Conservation (phyloP, 2,329 filamentous ascomycete genomes). For the Penicillium sp. region DNA sequence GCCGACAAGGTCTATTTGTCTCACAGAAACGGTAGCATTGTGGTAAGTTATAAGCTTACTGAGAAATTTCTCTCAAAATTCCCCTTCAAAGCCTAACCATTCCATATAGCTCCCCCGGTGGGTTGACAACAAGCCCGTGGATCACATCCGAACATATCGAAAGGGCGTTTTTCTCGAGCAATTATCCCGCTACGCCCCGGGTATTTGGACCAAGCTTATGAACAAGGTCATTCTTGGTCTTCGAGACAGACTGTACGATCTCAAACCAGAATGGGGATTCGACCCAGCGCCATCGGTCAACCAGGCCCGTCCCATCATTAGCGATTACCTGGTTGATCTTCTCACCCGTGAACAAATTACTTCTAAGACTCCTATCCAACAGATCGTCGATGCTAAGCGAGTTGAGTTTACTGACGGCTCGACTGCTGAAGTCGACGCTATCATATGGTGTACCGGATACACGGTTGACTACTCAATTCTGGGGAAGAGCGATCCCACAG, state of each 20-base stretch:
- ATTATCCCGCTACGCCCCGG: constrained; percentile 11
- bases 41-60: constrained; percentile 10
- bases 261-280: neutral
- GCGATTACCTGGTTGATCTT: neutral
- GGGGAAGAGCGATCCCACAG: constrained; percentile 28
- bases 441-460: constrained; percentile 42
- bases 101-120: constrained; percentile 12
- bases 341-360: neutral
- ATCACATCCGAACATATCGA: constrained; percentile 4
- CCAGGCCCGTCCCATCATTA: constrained; percentile 5
- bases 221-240: constrained; percentile 1
- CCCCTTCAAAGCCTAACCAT: neutral
- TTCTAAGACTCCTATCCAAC: neutral
- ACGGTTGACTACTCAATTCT: constrained; percentile 26
- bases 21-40: constrained; percentile 20
- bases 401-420: constrained; percentile 24
- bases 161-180: neutral
- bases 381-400: neutral
- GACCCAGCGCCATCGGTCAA: constrained; percentile 4
- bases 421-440: constrained; percentile 33
- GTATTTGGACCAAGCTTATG: constrained; percentile 18
- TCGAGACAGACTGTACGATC: neutral
- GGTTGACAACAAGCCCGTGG: constrained; percentile 19
- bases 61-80: neutral
- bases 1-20: constrained; percentile 23